These are phyloP conservation scores for Cladosporium cucumerinum DNA, from an alignment of 2,329 filamentous ascomycete species.

Conservation along the genomic window DNA sequence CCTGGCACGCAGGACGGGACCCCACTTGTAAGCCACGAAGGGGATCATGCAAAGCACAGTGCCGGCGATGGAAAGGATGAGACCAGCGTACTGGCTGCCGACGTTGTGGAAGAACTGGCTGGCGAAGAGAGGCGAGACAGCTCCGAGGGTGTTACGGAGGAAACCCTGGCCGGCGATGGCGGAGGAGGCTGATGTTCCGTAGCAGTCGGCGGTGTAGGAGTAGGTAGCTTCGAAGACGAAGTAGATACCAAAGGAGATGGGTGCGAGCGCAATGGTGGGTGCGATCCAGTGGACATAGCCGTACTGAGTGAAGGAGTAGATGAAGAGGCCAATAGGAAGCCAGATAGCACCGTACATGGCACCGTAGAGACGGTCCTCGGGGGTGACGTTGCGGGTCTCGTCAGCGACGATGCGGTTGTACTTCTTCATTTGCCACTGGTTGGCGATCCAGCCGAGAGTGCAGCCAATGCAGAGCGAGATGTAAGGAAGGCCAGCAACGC, in stretches of 20 bases:
- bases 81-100: conserved; percentile 51
- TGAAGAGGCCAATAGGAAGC: conserved; percentile 50
- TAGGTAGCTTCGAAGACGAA: conserved; percentile 50
- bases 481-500: conserved; percentile 45
- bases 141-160: conserved; percentile 53
- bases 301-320: conserved; percentile 56
- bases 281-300: conserved; percentile 49
- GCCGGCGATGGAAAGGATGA: conserved; percentile 48
- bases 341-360: conserved; percentile 48
- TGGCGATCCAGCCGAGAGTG: conserved; percentile 47
- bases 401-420: conserved; percentile 43
- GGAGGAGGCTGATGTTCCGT: conserved; percentile 44
- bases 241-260: conserved; percentile 53
- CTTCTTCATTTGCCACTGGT: conserved; percentile 52
- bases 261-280: conserved; percentile 48
- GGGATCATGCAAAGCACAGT: conserved; percentile 43
- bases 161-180: conserved; percentile 51
- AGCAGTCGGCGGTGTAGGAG: conserved; percentile 53
- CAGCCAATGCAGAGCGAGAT: conserved; percentile 50
- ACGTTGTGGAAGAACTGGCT: conserved; percentile 53
- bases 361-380: conserved; percentile 50
- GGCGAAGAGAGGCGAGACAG: conserved; percentile 52
- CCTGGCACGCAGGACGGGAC: conserved; percentile 38
- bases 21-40: conserved; percentile 45
- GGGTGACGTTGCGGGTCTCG: conserved; percentile 37